Evolutionary conservation across 2,329 filamentous ascomycete genomes (phyloP).

Genomic region (Alternaria consortialis): DNA sequence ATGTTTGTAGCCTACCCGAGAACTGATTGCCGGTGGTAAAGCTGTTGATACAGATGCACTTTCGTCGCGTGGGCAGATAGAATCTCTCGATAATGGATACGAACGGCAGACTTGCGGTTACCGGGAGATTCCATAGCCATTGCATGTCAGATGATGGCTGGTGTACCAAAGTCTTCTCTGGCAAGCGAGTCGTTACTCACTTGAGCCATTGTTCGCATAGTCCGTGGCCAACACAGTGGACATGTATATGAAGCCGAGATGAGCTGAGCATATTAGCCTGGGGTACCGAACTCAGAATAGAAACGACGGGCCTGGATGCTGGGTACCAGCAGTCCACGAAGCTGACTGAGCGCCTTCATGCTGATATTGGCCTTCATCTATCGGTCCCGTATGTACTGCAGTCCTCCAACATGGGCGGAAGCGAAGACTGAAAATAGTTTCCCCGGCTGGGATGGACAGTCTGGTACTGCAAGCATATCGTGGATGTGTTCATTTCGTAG

Average conservation of each 20-base stretch:
- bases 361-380: slow-evolving; percentile 36
- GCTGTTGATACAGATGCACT: neutral
- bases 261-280: slow-evolving; percentile 40
- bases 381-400: slow-evolving; percentile 34
- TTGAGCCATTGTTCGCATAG: slow-evolving; percentile 19
- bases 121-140: slow-evolving; percentile 6
- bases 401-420: slow-evolving; percentile 33
- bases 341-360: slow-evolving; percentile 18
- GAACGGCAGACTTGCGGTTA: neutral
- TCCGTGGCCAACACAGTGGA: slow-evolving; percentile 29
- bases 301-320: slow-evolving; percentile 32
- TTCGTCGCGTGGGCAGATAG: slow-evolving; percentile 9
- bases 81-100: slow-evolving; percentile 12
- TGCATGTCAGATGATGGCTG: slow-evolving; percentile 22
- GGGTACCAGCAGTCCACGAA: slow-evolving; percentile 19
- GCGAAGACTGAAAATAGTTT: slow-evolving; percentile 41
- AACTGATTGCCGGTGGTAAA: slow-evolving; percentile 9
- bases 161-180: slow-evolving; percentile 12
- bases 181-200: slow-evolving; percentile 21
- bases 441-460: slow-evolving; percentile 19
- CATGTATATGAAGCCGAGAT: slow-evolving; percentile 43
- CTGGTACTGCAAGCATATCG: slow-evolving; percentile 20
- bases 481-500: slow-evolving; percentile 38
- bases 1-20: slow-evolving; percentile 19
- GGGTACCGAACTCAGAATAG: slow-evolving; percentile 44